These are phyloP conservation scores for Ophiognomonia clavigignenti-juglandacearum DNA, from an alignment of 2,329 filamentous ascomycete genomes.

Conservation along the genomic window DNA sequence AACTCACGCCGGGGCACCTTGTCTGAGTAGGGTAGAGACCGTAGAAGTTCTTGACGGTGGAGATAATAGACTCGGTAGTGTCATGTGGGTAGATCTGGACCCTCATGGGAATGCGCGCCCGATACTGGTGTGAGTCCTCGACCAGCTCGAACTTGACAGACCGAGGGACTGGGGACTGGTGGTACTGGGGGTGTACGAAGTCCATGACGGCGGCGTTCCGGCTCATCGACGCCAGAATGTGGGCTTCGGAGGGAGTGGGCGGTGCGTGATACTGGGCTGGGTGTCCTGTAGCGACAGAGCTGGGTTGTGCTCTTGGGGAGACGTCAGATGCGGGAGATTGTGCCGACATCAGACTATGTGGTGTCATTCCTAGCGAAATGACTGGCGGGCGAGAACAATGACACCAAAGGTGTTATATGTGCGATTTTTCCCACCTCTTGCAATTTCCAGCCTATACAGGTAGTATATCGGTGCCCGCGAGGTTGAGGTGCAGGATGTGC, in stretches of 20 bases:
- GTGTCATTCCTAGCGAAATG: conserved; percentile 18
- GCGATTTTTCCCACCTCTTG: conserved; percentile 10
- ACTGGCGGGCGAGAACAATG: conserved; percentile 13
- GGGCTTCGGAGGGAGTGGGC: conserved; percentile 15
- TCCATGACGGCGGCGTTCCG: conserved; percentile 13
- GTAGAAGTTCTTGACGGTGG: conserved; percentile 98
- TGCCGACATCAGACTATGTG: conserved; percentile 17
- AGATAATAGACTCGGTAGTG: conserved; percentile 95
- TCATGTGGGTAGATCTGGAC: conserved; percentile 94
- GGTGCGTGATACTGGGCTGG: conserved; percentile 9
- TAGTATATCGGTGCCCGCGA: neutral
- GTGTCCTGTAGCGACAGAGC: conserved; percentile 12
- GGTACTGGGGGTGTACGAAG: conserved; percentile 27
- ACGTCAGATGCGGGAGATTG: conserved; percentile 17
- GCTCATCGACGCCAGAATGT: conserved; percentile 17
- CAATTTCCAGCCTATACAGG: neutral
- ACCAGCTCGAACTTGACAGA: conserved; percentile 76
- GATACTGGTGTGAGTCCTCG: conserved; percentile 63
- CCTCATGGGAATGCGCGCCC: conserved; percentile 75
- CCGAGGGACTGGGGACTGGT: conserved; percentile 53
- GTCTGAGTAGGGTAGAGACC: conserved; percentile 76
- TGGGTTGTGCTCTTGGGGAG: conserved; percentile 15
- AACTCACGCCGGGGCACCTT: conserved; percentile 79
- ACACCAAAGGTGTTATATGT: conserved; percentile 1
- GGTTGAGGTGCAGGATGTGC: neutral